Base-by-base conservation (phyloP, 2,329 filamentous ascomycete species). In the Falciphora oryzae region DNA sequence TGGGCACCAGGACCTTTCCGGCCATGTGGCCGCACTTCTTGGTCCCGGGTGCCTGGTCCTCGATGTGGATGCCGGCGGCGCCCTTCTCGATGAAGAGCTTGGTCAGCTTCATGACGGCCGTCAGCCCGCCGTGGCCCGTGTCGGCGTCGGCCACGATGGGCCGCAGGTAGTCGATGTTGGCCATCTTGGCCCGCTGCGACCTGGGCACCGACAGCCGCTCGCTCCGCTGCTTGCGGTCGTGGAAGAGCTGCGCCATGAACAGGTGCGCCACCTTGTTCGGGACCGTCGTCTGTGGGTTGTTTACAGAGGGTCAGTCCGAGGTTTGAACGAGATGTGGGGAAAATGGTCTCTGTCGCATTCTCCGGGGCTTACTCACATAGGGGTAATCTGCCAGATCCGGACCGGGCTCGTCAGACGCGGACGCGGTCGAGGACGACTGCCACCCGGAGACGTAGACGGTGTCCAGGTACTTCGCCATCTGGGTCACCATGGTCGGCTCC, bases 11-110 rank as follows among this genome's bases (percentile, higher is more conserved):
- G 58, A 98, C 95, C 81, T 98, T 98, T 74, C 95, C 95, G 69
- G 95, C 95, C 95, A 98, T 98, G 81, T 98, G 95, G 68, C 95
- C 95, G 77, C 95, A 99, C 86, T 99, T 99, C 87, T 99, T 99
- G 62, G 95, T 98, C 64, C 95, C 95, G 3, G 95, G 94, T 4
- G 95, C 94, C 79, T 98, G 95, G 76, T 99, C 95, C 80, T 99
- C 95, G 71, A 99, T 97, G 80, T 99, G 95, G 73, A 99, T 97
- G 70, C 95, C 95, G 57, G 95, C 95, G 59, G 95, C 95, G 71
- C 95, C 95, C 78, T 93, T 93, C 82, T 99, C 95, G 69, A 98
- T 81, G 77, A 99, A 98, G 65, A 98, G 86, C 84, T 97, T 97
- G 69, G 95, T 98, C 71, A 99, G 87, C 85, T 98, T 99, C 95